These are phyloP conservation scores for Proliferodiscus dingleyae DNA, from an alignment of 2,329 filamentous ascomycete species.

Conservation along the genomic window DNA sequence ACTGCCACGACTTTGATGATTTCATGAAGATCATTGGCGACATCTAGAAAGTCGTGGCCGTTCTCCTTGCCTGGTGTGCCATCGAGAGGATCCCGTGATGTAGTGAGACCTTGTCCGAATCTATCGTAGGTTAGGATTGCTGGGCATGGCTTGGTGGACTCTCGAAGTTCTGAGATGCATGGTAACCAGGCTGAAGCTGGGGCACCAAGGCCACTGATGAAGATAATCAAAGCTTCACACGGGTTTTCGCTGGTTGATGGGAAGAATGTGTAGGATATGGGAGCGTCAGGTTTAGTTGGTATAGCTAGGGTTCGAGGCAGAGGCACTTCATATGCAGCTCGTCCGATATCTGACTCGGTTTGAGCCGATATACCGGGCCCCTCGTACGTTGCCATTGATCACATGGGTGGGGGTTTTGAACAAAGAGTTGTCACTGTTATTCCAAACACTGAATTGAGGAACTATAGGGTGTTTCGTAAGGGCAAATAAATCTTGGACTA, in stretches of 20 bases:
- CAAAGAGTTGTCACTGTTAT: too few relatives aligned
- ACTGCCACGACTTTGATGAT: slow-evolving; percentile 22
- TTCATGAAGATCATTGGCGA: slow-evolving; percentile 28
- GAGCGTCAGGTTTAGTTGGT: slow-evolving; percentile 29
- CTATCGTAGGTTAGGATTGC: slow-evolving; percentile 33
- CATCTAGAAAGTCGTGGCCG: slow-evolving; percentile 27
- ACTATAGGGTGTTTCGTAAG: too few relatives aligned
- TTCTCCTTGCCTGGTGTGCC: slow-evolving; percentile 24
- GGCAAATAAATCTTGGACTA: too few relatives aligned
- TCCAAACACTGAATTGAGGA: too few relatives aligned
- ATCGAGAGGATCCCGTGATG: slow-evolving; percentile 20
- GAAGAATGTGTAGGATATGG: slow-evolving; percentile 30
- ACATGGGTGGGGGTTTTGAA: too few relatives aligned
- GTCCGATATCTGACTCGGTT: not conserved
- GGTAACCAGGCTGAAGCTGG: slow-evolving; percentile 27
- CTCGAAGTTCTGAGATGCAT: slow-evolving; percentile 24
- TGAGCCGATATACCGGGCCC: not conserved
- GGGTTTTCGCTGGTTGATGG: slow-evolving; percentile 11
- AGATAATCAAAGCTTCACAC: slow-evolving; percentile 24
- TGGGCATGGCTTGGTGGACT: slow-evolving; percentile 18
- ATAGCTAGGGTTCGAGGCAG: slow-evolving; percentile 17
- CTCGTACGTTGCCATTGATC: too few relatives aligned
- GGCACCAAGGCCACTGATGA: slow-evolving; percentile 31
- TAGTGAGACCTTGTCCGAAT: slow-evolving; percentile 26
- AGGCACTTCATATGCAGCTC: not conserved